phyloP scores from a whole-genome alignment of 2,329 filamentous ascomycete genomes.

The Trichoderma brevicompactum region DNA sequence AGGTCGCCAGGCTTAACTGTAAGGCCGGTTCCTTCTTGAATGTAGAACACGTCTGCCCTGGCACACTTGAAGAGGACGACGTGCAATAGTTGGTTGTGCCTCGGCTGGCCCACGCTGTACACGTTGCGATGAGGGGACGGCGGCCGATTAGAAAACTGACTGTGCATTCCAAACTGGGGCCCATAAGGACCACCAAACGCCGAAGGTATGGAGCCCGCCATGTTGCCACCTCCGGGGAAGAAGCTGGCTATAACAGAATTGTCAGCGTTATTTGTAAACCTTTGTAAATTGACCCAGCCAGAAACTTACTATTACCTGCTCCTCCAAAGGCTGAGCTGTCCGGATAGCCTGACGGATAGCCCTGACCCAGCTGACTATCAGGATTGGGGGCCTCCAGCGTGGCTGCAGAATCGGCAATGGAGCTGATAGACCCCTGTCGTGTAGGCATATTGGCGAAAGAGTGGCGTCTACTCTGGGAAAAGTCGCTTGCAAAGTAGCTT shows the following conservation, averaged over 20 bases:
- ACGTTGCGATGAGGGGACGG: slow-evolving; percentile 65
- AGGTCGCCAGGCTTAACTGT: slow-evolving; percentile 89
- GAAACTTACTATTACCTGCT: slow-evolving; percentile 48
- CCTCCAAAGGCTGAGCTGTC: slow-evolving; percentile 46
- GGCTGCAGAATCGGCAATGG: slow-evolving; percentile 56
- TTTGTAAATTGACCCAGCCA: slow-evolving; percentile 19
- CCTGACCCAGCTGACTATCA: slow-evolving; percentile 50
- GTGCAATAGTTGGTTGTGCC: slow-evolving; percentile 73
- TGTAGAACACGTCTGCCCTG: slow-evolving; percentile 93
- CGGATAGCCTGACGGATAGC: slow-evolving; percentile 48
- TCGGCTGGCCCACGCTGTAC: slow-evolving; percentile 64
- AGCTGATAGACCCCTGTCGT: slow-evolving; percentile 66
- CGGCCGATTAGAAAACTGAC: slow-evolving; percentile 54
- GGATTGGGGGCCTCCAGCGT: slow-evolving; percentile 52
- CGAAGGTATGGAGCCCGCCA: slow-evolving; percentile 36
- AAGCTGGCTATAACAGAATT: slow-evolving; percentile 34
- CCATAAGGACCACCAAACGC: slow-evolving; percentile 48
- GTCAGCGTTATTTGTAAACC: background rate
- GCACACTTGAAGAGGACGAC: slow-evolving; percentile 97
- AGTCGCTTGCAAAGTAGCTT: slow-evolving; percentile 67
- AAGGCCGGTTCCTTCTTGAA: slow-evolving; percentile 92
- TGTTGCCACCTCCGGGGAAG: slow-evolving; percentile 35
- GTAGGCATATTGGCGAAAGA: slow-evolving; percentile 75
- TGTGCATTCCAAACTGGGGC: slow-evolving; percentile 51
- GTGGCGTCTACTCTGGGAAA: slow-evolving; percentile 76